Evolutionary conservation across 345 rosid genomes (phyloP).

Genomic region (Hirschfeldia incana): DNA sequence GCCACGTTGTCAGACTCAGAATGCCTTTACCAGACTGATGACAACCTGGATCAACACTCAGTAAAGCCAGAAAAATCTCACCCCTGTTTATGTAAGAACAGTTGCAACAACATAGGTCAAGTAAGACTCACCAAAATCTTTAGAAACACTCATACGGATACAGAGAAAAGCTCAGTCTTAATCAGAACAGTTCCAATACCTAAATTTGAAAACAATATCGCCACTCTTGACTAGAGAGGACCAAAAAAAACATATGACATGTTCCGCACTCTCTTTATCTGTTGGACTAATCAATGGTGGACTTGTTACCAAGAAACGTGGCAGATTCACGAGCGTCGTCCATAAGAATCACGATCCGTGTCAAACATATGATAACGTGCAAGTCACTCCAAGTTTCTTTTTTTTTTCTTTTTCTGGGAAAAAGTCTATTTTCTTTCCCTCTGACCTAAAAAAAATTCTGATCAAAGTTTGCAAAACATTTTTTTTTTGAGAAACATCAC

Average conservation of each 20-base stretch:
- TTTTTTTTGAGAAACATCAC: not conserved
- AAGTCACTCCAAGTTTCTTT: not conserved
- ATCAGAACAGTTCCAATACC: not conserved
- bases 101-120: not conserved
- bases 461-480: not conserved
- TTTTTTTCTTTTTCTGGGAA: no score
- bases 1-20: no score
- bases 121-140: not conserved
- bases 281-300: not conserved
- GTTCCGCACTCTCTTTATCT: not conserved
- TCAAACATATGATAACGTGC: not conserved
- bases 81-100: not conserved
- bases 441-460: not conserved
- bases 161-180: not conserved
- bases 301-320: not conserved
- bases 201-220: not conserved
- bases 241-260: not conserved
- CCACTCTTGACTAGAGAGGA: not conserved
- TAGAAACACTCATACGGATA: not conserved
- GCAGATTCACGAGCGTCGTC: not conserved
- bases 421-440: not conserved
- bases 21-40: no score
- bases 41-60: no score
- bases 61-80: no score
- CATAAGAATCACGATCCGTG: not conserved